Base-by-base conservation (phyloP, 371 early-diverging fungal genomes). In the Coemansia sp. region DNA sequence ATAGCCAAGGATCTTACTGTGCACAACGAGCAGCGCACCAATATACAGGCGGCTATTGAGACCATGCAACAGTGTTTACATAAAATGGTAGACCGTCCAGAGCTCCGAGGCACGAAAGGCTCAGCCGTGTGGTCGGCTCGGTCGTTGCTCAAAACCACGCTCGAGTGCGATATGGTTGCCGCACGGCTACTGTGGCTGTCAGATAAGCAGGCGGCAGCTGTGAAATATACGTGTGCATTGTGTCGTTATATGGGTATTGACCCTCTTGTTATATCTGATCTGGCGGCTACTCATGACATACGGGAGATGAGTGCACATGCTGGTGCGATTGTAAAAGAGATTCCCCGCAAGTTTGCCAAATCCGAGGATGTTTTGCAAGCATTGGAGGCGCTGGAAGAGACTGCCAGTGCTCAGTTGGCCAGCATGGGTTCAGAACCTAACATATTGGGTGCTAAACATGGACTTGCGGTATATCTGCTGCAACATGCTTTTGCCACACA, bases 351-450 rank as follows among this genome's bases (percentile, higher is more conserved):
- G 40, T 71, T 75, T 42, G 51, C 62, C 21, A 71, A 58, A 14
- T 21, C 55, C 16, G 76, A 75, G 42, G 76, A 75, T 24, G 24
- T 75, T 4, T 45, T 40, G 10, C 76, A 75, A 54, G 76, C 76
- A 11, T n/a, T 67, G 4, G 39, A 42, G 2, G 72, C 76, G 5
- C 53, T 75, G 58, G 64, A 64, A 5, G 76, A 75, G 39, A 62
- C 53, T 10, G 76, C 71, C 11, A 59, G 64, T 14, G 76, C 72
- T 0, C 54, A 64, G 27, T 18, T 71, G 55, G 60, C 57, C 0
- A 58, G 53, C 22, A 48, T 61, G 1, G 56, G 34, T 26, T n/a
- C 53, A 5, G 60, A 60, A 11, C 16, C 22, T 6, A 42, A 1
- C 16, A 4, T 16, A 26, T 1, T 26, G 4, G 7, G 6, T 2